A percentile compares a stretch with the other conserved stretches of the same genome.
Evolutionary conservation across 2,329 filamentous ascomycete genomes (phyloP).

Genomic region (Botrytis fabae): DNA sequence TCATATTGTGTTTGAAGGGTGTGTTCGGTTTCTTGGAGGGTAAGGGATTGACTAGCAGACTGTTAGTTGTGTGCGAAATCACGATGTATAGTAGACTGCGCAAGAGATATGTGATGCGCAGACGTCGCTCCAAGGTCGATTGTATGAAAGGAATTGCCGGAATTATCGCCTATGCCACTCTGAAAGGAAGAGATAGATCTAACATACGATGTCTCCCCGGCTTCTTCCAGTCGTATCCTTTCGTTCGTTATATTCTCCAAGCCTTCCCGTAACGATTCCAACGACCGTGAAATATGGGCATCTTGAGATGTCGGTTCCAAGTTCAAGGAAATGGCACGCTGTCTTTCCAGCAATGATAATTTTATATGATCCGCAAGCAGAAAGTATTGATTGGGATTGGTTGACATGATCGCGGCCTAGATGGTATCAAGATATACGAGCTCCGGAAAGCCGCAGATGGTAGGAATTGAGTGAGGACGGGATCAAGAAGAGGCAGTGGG

Average conservation of each 20-base stretch:
- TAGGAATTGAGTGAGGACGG: background rate
- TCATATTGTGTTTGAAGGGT: slow-evolving; percentile 72
- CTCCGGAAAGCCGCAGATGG: background rate
- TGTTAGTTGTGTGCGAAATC: slow-evolving; percentile 11
- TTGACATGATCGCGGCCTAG: slow-evolving; percentile 44
- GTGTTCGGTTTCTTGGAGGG: slow-evolving; percentile 64
- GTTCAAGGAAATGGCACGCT: slow-evolving; percentile 79
- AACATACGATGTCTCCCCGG: slow-evolving; percentile 62
- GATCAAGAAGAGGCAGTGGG: background rate
- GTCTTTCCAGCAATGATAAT: slow-evolving; percentile 86
- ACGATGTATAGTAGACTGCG: background rate
- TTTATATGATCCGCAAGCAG: slow-evolving; percentile 97
- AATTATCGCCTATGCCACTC: background rate
- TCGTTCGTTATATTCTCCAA: slow-evolving; percentile 69
- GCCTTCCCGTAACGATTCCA: slow-evolving; percentile 83
- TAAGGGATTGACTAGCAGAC: slow-evolving; percentile 43
- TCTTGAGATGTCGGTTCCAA: slow-evolving; percentile 74
- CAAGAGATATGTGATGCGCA: slow-evolving; percentile 10
- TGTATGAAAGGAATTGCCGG: background rate
- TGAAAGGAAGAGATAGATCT: background rate
- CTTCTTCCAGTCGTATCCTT: slow-evolving; percentile 61
- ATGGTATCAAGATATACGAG: background rate
- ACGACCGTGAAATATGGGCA: slow-evolving; percentile 81
- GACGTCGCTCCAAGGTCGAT: background rate
- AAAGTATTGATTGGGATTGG: slow-evolving; percentile 74